A percentile compares a stretch with the other conserved stretches of the same genome.
Evolutionary conservation across 2,329 filamentous ascomycete species (phyloP).

Genomic region (Trichoderma sp.): DNA sequence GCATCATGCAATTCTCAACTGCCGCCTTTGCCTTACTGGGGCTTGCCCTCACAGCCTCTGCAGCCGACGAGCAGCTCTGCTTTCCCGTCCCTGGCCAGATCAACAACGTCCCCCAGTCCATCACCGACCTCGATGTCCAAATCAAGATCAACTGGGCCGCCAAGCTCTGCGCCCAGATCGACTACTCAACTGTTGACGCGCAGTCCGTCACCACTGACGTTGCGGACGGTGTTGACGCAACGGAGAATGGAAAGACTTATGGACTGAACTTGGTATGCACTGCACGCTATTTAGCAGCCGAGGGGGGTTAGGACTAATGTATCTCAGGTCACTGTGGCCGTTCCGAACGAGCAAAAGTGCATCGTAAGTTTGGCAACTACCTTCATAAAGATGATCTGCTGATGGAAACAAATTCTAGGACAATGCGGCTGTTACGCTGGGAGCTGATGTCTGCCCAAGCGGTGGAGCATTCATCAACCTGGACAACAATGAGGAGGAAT

Average conservation of each 20-base stretch:
- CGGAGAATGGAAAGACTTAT: not conserved
- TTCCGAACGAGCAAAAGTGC: not conserved
- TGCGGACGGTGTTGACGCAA: not conserved
- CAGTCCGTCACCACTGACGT: constrained; percentile 2
- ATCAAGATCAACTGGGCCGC: constrained; percentile 6
- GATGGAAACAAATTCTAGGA: not conserved
- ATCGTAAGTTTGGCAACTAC: not conserved
- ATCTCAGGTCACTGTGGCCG: not conserved
- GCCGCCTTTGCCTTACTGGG: not conserved
- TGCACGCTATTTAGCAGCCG: not conserved
- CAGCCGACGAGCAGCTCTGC: not conserved
- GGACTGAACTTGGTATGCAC: not conserved
- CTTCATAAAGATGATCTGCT: not conserved
- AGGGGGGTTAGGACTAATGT: not conserved
- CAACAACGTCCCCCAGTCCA: not conserved
- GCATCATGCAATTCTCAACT: constrained; percentile 6
- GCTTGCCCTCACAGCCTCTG: not conserved
- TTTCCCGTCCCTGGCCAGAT: not conserved
- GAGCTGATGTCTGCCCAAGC: constrained; percentile 2
- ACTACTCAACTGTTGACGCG: not conserved
- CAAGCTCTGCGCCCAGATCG: not conserved
- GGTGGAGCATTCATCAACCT: not conserved
- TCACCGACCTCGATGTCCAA: not conserved
- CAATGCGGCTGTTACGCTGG: not conserved
- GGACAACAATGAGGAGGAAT: not conserved